Base-by-base conservation (phyloP, 768 basidiomycete species). In the Leucogyrophana mollusca region DNA sequence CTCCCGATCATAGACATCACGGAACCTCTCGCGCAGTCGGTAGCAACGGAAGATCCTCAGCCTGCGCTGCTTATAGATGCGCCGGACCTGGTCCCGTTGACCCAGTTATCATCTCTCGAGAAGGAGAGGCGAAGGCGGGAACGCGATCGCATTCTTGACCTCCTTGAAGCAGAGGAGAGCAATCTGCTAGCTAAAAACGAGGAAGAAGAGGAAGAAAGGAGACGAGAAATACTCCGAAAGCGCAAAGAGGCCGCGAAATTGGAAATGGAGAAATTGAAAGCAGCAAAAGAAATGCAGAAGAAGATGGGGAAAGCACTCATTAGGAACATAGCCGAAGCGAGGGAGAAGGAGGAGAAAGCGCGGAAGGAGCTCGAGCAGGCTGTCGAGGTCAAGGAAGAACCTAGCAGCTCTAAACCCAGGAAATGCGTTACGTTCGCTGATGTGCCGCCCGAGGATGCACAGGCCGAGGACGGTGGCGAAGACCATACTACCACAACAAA, bases 1-100 rank as follows among this genome's bases (percentile, higher is more conserved):
- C 76, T 87, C 32, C 88, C 88, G 9, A 84, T 91, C 51, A 72
- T 90, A 49, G 89, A 91, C 30, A 83, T 91, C 46, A 76, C 74
- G 23, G 89, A 91, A 57, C 80, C 80, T 34, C 56, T 75, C 4
- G 40, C 64, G 13, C 58, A 55, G 2, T 37, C 39, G n/a, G 37
- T 54, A 17, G 65, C 57, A 22, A 42, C 47, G 21, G 52, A 54
- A n/a, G 43, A 43, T 17, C 41, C 54, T 1, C 44, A 54, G 9
- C 35, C 57, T 23, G 43, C 57, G 3, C 27, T 41, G 21, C 36
- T 55, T n/a, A 43, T 62, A 16, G 68, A 73, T 18, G 77, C 81
- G 21, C 64, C 73, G 20, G 70, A 73, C 33, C 61, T 82, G 9
- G 59, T 79, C 24, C 74, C 78, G 0, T 52, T 82, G 21, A 63